Conservation (phyloP, 345 rosid genomes). For the Salix udensis region DNA sequence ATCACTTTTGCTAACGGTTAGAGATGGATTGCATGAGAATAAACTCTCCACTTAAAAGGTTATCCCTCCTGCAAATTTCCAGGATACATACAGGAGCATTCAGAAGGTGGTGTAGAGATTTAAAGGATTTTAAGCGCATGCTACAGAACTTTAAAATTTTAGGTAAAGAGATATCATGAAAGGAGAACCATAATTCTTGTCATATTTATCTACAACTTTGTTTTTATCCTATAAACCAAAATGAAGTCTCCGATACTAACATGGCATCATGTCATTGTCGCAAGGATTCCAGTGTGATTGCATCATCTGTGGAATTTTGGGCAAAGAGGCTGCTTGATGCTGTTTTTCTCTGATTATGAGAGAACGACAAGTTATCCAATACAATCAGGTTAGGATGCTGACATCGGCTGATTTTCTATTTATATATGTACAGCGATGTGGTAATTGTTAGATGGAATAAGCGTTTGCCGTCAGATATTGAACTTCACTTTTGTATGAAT, state of each 20-base stretch:
- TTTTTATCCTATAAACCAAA: background rate
- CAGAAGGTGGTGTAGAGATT: background rate
- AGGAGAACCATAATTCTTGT: background rate
- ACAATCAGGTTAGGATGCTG: background rate
- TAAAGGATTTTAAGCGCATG: background rate
- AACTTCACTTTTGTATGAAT: background rate
- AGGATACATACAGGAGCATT: background rate
- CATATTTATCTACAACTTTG: background rate
- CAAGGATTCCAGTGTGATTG: background rate
- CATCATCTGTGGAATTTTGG: conserved; percentile 5
- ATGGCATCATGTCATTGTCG: background rate
- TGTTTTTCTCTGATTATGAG: background rate
- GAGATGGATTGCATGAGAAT: background rate
- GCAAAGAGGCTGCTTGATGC: background rate
- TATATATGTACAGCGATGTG: background rate
- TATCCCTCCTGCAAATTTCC: background rate
- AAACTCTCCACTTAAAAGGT: background rate
- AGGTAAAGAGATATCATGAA: background rate
- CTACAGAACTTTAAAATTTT: background rate
- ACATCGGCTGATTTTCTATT: background rate
- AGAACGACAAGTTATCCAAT: background rate
- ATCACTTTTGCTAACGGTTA: background rate
- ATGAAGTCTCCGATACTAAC: background rate
- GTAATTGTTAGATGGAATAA: background rate
- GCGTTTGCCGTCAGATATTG: background rate